Percentiles rank a stretch among this genome's conserved stretches.
phyloP scores from a whole-genome alignment of 768 basidiomycete species.

The Tephrocybe sp. region DNA sequence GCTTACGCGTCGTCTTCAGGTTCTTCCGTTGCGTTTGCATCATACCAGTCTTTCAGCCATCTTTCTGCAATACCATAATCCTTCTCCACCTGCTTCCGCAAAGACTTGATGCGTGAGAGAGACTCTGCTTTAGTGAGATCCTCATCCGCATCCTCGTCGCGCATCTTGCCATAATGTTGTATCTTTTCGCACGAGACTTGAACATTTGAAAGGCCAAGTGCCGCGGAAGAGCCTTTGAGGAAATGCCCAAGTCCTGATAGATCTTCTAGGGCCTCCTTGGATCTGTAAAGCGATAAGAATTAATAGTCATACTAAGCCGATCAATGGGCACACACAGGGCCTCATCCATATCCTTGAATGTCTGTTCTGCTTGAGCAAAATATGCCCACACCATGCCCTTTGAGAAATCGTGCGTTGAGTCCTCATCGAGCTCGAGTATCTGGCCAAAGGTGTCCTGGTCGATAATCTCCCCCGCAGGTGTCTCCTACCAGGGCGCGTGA shows the following conservation, averaged over 20 bases:
- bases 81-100: conserved; percentile 57
- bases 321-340: conserved; percentile 60
- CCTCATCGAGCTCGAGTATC: conserved; percentile 90
- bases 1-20: not conserved
- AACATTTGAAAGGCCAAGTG: conserved; percentile 81
- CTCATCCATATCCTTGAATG: conserved; percentile 75
- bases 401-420: conserved; percentile 66
- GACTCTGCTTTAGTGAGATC: conserved; percentile 49
- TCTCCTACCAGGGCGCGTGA: conserved; percentile 10
- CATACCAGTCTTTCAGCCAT: conserved; percentile 57
- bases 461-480: conserved; percentile 39
- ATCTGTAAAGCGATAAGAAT: conserved; percentile 34
- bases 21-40: conserved; percentile 15
- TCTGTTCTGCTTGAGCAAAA: conserved; percentile 73
- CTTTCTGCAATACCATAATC: conserved; percentile 69
- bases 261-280: conserved; percentile 52
- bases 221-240: conserved; percentile 95
- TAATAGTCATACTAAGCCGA: not conserved
- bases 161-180: conserved; percentile 77
- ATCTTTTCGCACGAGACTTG: conserved; percentile 86
- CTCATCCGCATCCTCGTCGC: conserved; percentile 47
- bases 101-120: conserved; percentile 49
- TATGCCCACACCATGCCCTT: conserved; percentile 76
- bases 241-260: conserved; percentile 87
- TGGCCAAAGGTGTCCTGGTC: conserved; percentile 82